Percentiles rank a stretch among this genome's conserved stretches.
phyloP scores from a whole-genome alignment of 257 asterid species.

The Jacaranda copaia region DNA sequence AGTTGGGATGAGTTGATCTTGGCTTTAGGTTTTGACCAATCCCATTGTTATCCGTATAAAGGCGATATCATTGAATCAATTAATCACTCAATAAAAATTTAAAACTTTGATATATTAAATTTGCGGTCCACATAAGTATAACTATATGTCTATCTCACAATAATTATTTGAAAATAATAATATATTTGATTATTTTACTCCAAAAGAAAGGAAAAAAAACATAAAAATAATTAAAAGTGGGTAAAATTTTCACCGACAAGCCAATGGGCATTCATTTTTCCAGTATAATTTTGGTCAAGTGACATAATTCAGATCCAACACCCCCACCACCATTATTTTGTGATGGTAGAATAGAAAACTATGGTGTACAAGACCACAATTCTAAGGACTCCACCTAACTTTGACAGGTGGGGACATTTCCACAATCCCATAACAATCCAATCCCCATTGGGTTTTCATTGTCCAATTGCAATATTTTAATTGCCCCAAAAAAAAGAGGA shows the following conservation, averaged over 20 bases:
- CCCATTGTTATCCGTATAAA: too few species aligned
- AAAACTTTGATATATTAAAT: too few species aligned
- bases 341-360: constrained; percentile 31
- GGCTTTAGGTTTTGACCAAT: too few species aligned
- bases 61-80: too few species aligned
- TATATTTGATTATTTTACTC: too few species aligned
- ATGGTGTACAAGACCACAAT: constrained; percentile 42
- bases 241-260: constrained; percentile 43
- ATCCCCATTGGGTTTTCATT: constrained; percentile 32
- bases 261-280: constrained; percentile 15
- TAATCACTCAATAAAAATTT: too few species aligned
- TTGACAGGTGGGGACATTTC: constrained; percentile 48
- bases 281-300: constrained; percentile 35
- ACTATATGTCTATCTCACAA: too few species aligned
- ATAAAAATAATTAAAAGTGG: background rate
- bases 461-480: constrained; percentile 12
- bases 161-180: too few species aligned
- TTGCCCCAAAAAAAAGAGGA: constrained; percentile 12
- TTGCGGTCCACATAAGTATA: too few species aligned
- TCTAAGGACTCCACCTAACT: constrained; percentile 43
- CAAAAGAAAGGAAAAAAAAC: too few species aligned
- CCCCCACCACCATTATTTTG: constrained; percentile 43
- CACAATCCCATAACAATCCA: constrained; percentile 32
- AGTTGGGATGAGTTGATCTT: too few species aligned
- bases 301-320: constrained; percentile 43